phyloP scores from a whole-genome alignment of 2,329 filamentous ascomycete species.

The Hymenoscyphus scutula region DNA sequence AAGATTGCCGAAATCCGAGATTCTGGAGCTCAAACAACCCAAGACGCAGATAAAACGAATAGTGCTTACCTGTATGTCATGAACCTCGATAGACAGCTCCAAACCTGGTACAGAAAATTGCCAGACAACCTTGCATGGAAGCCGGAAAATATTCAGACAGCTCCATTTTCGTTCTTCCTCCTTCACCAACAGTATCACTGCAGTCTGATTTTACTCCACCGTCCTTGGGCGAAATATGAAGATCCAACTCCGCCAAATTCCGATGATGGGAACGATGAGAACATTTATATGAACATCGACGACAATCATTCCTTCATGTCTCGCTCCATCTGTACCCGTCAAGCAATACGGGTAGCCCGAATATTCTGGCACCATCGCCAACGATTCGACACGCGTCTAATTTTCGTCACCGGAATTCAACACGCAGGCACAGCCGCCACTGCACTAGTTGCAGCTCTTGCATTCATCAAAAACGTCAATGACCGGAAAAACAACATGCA shows the following conservation, averaged over 20 bases:
- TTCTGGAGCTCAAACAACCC: slow-evolving; percentile 33
- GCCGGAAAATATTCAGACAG: slow-evolving; percentile 49
- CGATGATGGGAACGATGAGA: slow-evolving; percentile 24
- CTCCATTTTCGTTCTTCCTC: slow-evolving; percentile 51
- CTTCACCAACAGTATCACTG: slow-evolving; percentile 56
- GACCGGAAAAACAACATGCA: slow-evolving; percentile 43
- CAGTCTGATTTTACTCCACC: slow-evolving; percentile 51
- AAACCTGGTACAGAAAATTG: slow-evolving; percentile 52
- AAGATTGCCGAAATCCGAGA: slow-evolving; percentile 48
- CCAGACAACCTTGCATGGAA: slow-evolving; percentile 50
- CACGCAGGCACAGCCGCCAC: slow-evolving; percentile 55
- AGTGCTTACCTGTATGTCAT: slow-evolving; percentile 50
- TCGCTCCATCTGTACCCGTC: slow-evolving; percentile 52
- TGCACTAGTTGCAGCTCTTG: slow-evolving; percentile 50
- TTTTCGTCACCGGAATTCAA: slow-evolving; percentile 50
- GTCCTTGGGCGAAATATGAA: slow-evolving; percentile 51
- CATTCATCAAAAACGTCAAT: slow-evolving; percentile 38
- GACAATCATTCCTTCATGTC: slow-evolving; percentile 46
- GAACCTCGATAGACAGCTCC: slow-evolving; percentile 51
- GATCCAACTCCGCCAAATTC: slow-evolving; percentile 36
- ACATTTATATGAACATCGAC: slow-evolving; percentile 34
- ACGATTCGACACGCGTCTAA: slow-evolving; percentile 50
- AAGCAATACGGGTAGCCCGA: slow-evolving; percentile 50
- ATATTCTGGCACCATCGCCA: slow-evolving; percentile 56
- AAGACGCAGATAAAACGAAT: slow-evolving; percentile 40